A percentile compares a stretch with the other conserved stretches of the same genome.
Evolutionary conservation across 768 basidiomycete genomes (phyloP).

Genomic region (Leccinellum rugosiceps): DNA sequence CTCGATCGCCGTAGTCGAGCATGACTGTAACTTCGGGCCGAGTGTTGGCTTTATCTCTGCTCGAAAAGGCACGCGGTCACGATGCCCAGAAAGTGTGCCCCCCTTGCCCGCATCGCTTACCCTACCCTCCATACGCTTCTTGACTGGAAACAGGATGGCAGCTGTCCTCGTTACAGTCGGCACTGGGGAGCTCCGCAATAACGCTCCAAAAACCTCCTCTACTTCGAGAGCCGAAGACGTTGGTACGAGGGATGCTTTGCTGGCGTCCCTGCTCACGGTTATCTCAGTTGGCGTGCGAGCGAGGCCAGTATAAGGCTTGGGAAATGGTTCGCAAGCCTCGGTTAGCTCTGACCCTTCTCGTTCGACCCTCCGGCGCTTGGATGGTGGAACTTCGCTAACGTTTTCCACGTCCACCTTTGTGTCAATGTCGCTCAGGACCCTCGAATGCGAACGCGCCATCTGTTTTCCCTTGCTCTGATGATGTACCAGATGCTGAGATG

Average conservation of each 20-base stretch:
- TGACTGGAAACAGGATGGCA: slow-evolving; percentile 22
- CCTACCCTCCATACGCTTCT: slow-evolving; percentile 7
- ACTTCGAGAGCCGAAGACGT: background rate
- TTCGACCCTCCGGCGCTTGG: slow-evolving; percentile 19
- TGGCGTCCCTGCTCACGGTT: background rate
- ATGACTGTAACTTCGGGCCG: background rate
- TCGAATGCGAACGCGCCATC: background rate
- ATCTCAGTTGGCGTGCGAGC: background rate
- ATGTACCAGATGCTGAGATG: background rate
- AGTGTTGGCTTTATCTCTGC: too few relatives aligned
- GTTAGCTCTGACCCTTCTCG: background rate
- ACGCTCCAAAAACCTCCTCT: background rate
- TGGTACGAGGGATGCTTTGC: background rate
- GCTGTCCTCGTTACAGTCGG: background rate
- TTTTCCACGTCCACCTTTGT: slow-evolving; percentile 4
- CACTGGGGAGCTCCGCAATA: background rate
- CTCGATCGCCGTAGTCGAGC: slow-evolving; percentile 4
- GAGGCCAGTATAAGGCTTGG: background rate
- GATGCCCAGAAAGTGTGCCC: background rate
- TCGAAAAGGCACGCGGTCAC: background rate
- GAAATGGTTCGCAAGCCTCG: background rate
- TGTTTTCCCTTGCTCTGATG: background rate
- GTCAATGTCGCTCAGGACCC: background rate
- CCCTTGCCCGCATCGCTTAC: background rate
- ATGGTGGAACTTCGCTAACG: background rate